A percentile compares a stretch with the other conserved stretches of the same genome.
Evolutionary conservation across 2,329 filamentous ascomycete genomes (phyloP).

Genomic region (Elsinoe fawcettii): DNA sequence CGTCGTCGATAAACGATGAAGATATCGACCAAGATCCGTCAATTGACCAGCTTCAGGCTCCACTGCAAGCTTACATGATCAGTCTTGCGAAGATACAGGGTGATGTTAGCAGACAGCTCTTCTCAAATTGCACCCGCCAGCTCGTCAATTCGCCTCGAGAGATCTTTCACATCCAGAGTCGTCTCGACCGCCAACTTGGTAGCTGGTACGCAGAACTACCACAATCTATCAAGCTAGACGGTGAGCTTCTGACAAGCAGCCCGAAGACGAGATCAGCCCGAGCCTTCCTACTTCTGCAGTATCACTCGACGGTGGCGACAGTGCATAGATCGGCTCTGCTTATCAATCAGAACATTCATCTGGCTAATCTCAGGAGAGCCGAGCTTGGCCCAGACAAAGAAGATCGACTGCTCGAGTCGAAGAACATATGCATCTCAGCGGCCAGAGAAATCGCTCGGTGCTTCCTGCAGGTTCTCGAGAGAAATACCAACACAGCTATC

Average conservation of each 20-base stretch:
- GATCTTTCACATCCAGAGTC: conserved; percentile 1
- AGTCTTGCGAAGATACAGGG: conserved; percentile 6
- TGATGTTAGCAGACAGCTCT: conserved; percentile 1
- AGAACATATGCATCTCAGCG: no score
- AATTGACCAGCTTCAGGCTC: not conserved
- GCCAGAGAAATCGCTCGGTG: no score
- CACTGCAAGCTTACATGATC: not conserved
- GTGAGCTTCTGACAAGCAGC: not conserved
- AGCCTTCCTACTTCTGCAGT: not conserved
- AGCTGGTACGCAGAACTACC: conserved; percentile 1
- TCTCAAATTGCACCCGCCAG: not conserved
- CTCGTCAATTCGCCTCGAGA: not conserved
- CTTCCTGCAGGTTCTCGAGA: no score
- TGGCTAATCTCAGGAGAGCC: not conserved
- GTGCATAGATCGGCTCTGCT: not conserved
- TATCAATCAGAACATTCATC: not conserved
- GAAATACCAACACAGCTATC: no score
- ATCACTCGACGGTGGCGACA: not conserved
- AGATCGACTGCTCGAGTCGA: no score
- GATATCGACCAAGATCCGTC: conserved; percentile 1
- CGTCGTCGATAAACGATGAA: conserved; percentile 1
- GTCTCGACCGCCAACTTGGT: conserved; percentile 1
- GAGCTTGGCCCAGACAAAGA: not conserved
- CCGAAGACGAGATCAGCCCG: not conserved
- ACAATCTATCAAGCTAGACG: not conserved